phyloP scores from a whole-genome alignment of 345 rosid genomes.

The Boechera retrofracta region DNA sequence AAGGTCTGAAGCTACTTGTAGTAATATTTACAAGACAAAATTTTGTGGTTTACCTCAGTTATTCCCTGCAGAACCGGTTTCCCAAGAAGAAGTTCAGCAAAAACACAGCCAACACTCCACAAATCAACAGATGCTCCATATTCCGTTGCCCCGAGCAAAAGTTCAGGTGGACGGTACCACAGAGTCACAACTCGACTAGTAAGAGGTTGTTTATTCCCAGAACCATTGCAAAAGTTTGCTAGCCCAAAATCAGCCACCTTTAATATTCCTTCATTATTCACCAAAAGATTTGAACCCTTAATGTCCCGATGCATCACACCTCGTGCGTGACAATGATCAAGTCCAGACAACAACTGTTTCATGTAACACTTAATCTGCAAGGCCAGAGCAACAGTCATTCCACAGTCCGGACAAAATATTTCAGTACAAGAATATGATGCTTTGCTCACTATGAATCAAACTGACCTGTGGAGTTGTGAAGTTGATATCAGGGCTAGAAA shows the following conservation, averaged over 20 bases:
- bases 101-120: conserved; percentile 98
- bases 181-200: conserved; percentile 96
- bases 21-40: conserved; percentile 9
- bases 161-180: conserved; percentile 99
- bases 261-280: conserved; percentile 81
- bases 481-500: conserved; percentile 80
- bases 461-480: conserved; percentile 93
- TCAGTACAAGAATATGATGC: background rate
- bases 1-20: background rate
- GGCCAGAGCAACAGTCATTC: conserved; percentile 8
- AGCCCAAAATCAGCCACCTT: conserved; percentile 95
- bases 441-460: conserved; percentile 9
- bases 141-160: conserved; percentile 86
- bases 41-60: conserved; percentile 70
- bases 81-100: conserved; percentile 83
- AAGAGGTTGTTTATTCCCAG: conserved; percentile 59
- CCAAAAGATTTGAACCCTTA: conserved; percentile 96
- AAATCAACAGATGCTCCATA: conserved; percentile 91
- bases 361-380: conserved; percentile 89
- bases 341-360: conserved; percentile 86
- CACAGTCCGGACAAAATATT: background rate
- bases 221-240: conserved; percentile 70
- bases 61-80: conserved; percentile 91
- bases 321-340: conserved; percentile 88
- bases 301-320: conserved; percentile 97